Conservation (phyloP, 495 filamentous ascomycete genomes). For the Cetradonia linearis region DNA sequence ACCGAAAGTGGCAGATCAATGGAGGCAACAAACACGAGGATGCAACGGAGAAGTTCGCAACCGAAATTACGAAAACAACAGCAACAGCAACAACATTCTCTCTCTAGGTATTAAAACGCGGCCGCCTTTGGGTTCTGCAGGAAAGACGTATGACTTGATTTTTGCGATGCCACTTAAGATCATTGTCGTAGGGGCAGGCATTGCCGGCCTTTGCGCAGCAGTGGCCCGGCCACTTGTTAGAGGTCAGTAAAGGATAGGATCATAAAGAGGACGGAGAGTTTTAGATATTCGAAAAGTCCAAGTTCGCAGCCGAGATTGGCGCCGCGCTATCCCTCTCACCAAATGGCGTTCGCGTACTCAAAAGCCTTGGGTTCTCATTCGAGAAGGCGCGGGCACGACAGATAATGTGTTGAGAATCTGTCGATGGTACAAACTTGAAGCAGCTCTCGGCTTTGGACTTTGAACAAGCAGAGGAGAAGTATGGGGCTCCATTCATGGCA, state of each 20-base stretch:
- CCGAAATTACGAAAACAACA: not conserved
- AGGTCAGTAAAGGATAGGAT: no score
- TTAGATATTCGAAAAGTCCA: conserved; percentile 24
- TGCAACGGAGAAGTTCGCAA: not conserved
- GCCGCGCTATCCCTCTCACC: conserved; percentile 39
- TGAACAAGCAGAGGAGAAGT: not conserved
- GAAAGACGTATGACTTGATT: not conserved
- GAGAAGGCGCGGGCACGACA: conserved; percentile 28
- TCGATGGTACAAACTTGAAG: conserved; percentile 27
- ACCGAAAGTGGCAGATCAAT: not conserved
- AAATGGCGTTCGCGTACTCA: conserved; percentile 35
- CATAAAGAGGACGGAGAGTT: not conserved
- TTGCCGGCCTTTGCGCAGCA: conserved; percentile 38
- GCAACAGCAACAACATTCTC: no score
- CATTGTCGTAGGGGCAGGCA: conserved; percentile 37
- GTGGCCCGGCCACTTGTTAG: conserved; percentile 28
- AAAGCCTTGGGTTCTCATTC: conserved; percentile 27
- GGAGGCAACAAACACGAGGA: not conserved
- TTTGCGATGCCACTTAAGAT: conserved; percentile 20
- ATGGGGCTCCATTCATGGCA: conserved; percentile 23
- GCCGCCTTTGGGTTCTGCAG: no score
- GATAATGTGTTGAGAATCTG: conserved; percentile 18
- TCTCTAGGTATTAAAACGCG: no score
- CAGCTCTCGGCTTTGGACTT: conserved; percentile 26
- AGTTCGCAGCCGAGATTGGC: conserved; percentile 34